Conservation (phyloP, 2,329 filamentous ascomycete genomes). For the Zarea fungicola region DNA sequence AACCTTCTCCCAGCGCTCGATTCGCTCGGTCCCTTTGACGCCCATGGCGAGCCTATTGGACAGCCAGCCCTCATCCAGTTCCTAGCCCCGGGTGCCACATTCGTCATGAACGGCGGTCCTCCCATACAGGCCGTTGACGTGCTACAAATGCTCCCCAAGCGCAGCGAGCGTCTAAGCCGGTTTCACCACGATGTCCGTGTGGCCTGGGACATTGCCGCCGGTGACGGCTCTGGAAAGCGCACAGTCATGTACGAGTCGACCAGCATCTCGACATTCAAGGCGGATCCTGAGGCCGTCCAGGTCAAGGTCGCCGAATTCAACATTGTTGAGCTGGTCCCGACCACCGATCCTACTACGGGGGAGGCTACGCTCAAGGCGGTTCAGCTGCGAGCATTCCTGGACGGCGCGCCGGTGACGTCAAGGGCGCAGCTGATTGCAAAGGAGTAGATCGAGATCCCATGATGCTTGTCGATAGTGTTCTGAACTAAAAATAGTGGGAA, state of each 20-base stretch:
- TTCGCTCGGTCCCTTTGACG: conserved; percentile 14
- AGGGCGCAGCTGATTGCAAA: conserved; percentile 11
- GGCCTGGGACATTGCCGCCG: conserved; percentile 9
- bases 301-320: conserved; percentile 13
- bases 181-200: conserved; percentile 13
- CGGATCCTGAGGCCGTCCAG: conserved; percentile 10
- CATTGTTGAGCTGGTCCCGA: conserved; percentile 8
- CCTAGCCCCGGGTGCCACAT: conserved; percentile 14
- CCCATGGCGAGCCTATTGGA: background rate
- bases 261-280: conserved; percentile 7
- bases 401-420: conserved; percentile 11
- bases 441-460: conserved; percentile 1
- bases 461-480: background rate
- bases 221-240: conserved; percentile 8
- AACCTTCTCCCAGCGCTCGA: conserved; percentile 15
- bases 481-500: background rate
- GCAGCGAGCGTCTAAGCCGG: conserved; percentile 2
- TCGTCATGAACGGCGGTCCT: conserved; percentile 13
- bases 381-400: conserved; percentile 10
- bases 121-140: conserved; percentile 8
- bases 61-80: conserved; percentile 2
- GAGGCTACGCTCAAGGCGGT: conserved; percentile 2
- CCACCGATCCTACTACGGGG: background rate
- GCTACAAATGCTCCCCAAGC: conserved; percentile 13
- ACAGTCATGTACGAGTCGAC: conserved; percentile 15